Evolutionary conservation across 2,329 filamentous ascomycete genomes (phyloP).

Genomic region (Paraconiothyrium brasiliense): DNA sequence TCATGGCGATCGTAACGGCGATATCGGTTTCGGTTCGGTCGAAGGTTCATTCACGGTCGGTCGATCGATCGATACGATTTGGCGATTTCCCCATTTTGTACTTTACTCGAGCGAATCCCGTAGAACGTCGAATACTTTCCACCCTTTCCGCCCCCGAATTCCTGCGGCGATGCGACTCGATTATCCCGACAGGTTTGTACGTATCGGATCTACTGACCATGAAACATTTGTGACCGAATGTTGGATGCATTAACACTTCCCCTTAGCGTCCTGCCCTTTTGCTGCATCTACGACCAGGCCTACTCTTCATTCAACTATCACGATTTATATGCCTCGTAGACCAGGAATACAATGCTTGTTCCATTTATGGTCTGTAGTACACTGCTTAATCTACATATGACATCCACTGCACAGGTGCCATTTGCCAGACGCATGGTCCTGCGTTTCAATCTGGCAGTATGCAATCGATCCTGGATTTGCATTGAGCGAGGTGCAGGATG

Average conservation of each 20-base stretch:
- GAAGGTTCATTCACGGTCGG: slow-evolving; percentile 32
- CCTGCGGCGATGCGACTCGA: slow-evolving; percentile 16
- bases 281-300: neutral
- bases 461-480: neutral
- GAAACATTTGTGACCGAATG: neutral
- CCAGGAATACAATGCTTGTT: neutral
- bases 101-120: slow-evolving; percentile 48
- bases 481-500: neutral
- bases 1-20: slow-evolving; percentile 47
- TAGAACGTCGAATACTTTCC: slow-evolving; percentile 43
- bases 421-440: neutral
- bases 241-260: neutral
- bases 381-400: neutral
- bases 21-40: slow-evolving; percentile 46
- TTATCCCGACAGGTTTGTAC: slow-evolving; percentile 7
- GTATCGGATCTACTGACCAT: neutral
- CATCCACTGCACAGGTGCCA: neutral
- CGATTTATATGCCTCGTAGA: neutral
- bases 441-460: neutral
- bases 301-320: neutral
- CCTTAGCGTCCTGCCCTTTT: neutral
- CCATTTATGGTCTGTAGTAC: neutral
- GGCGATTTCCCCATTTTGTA: slow-evolving; percentile 44
- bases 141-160: slow-evolving; percentile 18
- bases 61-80: slow-evolving; percentile 45